A percentile compares a stretch with the other conserved stretches of the same genome.
These are phyloP conservation scores for Prunus padus DNA, from an alignment of 306 rosid species.

Conservation along the genomic window DNA sequence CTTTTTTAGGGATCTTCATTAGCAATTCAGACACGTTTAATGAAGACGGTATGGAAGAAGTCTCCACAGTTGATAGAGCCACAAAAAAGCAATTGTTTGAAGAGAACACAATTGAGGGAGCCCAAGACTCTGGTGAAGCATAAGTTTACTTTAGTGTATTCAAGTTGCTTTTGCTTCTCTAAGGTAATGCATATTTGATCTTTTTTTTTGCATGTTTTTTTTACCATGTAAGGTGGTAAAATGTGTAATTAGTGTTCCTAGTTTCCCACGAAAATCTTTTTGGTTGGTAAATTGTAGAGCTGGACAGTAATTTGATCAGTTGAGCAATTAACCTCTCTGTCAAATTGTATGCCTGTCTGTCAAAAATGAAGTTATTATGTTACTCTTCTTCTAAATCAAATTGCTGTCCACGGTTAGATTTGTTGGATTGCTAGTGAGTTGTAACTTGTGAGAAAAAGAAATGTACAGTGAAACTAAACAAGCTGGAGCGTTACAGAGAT, in stretches of 20 bases:
- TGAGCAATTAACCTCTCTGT: background rate
- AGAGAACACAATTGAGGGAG: constrained; percentile 28
- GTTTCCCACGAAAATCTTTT: background rate
- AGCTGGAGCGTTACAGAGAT: too few species aligned
- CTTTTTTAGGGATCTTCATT: constrained; percentile 59
- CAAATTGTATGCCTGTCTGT: background rate
- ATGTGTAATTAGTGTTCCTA: background rate
- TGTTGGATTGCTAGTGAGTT: background rate
- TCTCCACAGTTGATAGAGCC: constrained; percentile 29
- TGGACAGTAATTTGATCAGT: background rate
- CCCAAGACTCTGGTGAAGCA: constrained; percentile 27
- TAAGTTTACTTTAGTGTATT: constrained; percentile 26
- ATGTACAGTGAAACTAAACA: too few species aligned
- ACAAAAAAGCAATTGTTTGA: constrained; percentile 61
- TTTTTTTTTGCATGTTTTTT: background rate
- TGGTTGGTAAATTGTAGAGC: background rate
- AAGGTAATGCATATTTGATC: background rate
- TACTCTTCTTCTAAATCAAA: background rate
- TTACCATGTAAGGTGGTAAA: background rate
- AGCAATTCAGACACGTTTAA: constrained; percentile 39
- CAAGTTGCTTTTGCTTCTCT: background rate
- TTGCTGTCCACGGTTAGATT: background rate
- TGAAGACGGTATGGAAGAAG: constrained; percentile 41
- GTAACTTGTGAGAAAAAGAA: background rate
- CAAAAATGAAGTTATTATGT: too few species aligned